A percentile compares a stretch with the other conserved stretches of the same genome.
phyloP scores from a whole-genome alignment of 345 rosid species.

The Nasturtium officinale region DNA sequence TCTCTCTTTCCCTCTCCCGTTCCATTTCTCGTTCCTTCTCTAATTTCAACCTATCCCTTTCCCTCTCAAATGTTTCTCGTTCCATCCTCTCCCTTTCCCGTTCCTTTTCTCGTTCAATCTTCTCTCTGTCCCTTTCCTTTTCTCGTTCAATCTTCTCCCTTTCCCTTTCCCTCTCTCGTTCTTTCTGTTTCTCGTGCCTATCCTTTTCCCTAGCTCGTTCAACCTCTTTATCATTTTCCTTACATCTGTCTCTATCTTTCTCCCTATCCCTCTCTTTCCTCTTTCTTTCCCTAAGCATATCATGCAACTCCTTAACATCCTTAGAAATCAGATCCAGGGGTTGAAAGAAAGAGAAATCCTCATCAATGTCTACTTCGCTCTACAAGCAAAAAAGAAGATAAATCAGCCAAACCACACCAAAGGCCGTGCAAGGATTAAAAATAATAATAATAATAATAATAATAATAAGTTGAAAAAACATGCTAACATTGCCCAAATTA shows the following conservation, averaged over 20 bases:
- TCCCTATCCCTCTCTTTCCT: conserved; percentile 73
- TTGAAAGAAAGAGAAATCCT: conserved; percentile 94
- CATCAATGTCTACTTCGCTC: conserved; percentile 82
- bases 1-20: conserved; percentile 51
- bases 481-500: conserved; percentile 75
- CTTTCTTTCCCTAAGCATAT: conserved; percentile 77
- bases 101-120: conserved; percentile 53
- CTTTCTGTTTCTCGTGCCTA: conserved; percentile 63
- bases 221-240: conserved; percentile 51
- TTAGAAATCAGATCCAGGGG: conserved; percentile 96
- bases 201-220: conserved; percentile 72
- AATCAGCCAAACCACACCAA: conserved; percentile 6
- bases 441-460: not conserved
- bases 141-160: conserved; percentile 55
- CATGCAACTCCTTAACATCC: conserved; percentile 75
- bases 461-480: conserved; percentile 23
- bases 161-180: conserved; percentile 59
- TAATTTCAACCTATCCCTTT: conserved; percentile 55
- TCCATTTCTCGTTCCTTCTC: conserved; percentile 39
- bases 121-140: conserved; percentile 72
- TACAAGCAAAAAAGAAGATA: conserved; percentile 38
- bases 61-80: conserved; percentile 63
- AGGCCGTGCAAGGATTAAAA: not conserved
- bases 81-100: conserved; percentile 35
- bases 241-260: conserved; percentile 58